phyloP scores from a whole-genome alignment of 805 yeast species.

The Kregervanrija pseudodelftensis region DNA sequence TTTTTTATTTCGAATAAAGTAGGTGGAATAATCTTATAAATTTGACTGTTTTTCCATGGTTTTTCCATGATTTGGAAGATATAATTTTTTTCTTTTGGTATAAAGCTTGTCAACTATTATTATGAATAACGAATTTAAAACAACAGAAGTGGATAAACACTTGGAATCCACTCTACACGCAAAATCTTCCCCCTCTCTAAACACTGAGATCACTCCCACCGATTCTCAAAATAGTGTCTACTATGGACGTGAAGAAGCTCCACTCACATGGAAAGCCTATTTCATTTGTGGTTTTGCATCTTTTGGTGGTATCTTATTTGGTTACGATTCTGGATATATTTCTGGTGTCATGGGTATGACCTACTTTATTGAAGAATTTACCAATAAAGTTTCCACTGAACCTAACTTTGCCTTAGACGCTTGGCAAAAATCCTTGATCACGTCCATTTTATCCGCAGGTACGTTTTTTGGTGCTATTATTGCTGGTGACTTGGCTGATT shows the following conservation, averaged over 20 bases:
- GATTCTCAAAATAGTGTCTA: neutral
- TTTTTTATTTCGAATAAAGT: no score
- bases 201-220: no score
- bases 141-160: no score
- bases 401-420: conserved; percentile 16
- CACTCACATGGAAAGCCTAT: conserved; percentile 27
- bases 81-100: no score
- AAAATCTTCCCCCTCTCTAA: no score
- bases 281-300: conserved; percentile 52
- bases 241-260: conserved; percentile 27
- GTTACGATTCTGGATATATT: conserved; percentile 62
- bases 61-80: no score
- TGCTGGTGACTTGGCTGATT: conserved; percentile 45
- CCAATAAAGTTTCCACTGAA: conserved; percentile 13
- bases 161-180: no score
- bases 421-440: conserved; percentile 38
- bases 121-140: no score
- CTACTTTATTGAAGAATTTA: conserved; percentile 28
- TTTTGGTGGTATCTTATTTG: conserved; percentile 58
- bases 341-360: conserved; percentile 59
- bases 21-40: no score
- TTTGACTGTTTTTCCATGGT: no score
- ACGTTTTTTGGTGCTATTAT: conserved; percentile 59
- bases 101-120: no score
- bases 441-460: conserved; percentile 68